These are phyloP conservation scores for Calonectria pteridis DNA, from an alignment of 2,329 filamentous ascomycete genomes.

Conservation along the genomic window DNA sequence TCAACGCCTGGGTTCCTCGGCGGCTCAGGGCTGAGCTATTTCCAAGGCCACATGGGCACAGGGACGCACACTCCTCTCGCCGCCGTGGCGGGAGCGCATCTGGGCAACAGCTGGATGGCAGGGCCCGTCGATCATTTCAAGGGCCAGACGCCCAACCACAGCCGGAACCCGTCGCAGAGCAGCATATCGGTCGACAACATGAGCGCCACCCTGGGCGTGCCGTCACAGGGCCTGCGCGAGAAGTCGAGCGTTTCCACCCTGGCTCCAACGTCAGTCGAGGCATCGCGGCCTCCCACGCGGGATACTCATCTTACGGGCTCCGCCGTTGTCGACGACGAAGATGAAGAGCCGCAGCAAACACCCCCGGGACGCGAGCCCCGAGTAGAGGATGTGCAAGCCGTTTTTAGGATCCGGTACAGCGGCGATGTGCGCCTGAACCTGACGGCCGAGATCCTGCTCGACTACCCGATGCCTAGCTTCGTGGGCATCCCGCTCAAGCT, in stretches of 20 bases:
- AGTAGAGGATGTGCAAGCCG: slow-evolving; percentile 90
- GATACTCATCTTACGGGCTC: slow-evolving; percentile 58
- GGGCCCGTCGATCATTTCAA: slow-evolving; percentile 29
- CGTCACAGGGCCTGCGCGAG: slow-evolving; percentile 63
- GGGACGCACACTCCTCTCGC: slow-evolving; percentile 85
- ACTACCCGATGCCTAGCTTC: slow-evolving; percentile 99
- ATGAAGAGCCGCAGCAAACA: slow-evolving; percentile 36
- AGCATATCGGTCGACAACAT: slow-evolving; percentile 61
- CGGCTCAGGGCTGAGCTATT: slow-evolving; percentile 84
- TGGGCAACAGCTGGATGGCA: slow-evolving; percentile 53
- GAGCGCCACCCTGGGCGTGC: slow-evolving; percentile 50
- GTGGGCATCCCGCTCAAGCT: slow-evolving; percentile 94
- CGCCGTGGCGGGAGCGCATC: slow-evolving; percentile 77
- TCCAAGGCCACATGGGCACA: slow-evolving; percentile 82
- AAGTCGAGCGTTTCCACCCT: slow-evolving; percentile 74
- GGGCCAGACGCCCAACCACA: slow-evolving; percentile 50
- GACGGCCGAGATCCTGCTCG: slow-evolving; percentile 93
- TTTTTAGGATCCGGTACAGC: slow-evolving; percentile 90
- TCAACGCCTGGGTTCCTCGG: slow-evolving; percentile 75
- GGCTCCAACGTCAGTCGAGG: slow-evolving; percentile 65
- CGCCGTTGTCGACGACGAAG: slow-evolving; percentile 55
- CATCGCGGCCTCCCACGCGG: slow-evolving; percentile 69
- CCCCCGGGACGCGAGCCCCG: slow-evolving; percentile 74
- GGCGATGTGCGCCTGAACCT: slow-evolving; percentile 90
- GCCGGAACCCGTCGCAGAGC: slow-evolving; percentile 60